Evolutionary conservation across 1,139 yeast species (phyloP).

Genomic region (Kodamaea derodonti): DNA sequence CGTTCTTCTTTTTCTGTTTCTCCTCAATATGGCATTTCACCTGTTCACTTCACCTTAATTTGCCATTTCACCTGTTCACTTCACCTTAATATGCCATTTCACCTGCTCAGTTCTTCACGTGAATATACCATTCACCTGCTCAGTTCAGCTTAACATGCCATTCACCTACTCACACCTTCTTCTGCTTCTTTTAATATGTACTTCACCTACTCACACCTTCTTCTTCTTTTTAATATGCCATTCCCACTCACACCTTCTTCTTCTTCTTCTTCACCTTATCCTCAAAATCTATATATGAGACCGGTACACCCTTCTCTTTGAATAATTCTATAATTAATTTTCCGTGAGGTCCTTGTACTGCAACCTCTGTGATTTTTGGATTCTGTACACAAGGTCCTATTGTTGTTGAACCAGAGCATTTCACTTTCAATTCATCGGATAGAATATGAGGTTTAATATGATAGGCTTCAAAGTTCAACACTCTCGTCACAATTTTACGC

Average conservation of each 20-base stretch:
- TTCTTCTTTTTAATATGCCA: slow-evolving; percentile 49
- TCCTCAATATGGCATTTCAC: no score
- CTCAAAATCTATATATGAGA: slow-evolving; percentile 55
- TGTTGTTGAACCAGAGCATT: slow-evolving; percentile 88
- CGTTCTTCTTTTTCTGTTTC: no score
- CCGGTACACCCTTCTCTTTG: slow-evolving; percentile 62
- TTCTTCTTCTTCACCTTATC: slow-evolving; percentile 62
- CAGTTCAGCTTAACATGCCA: no score
- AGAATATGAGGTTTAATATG: slow-evolving; percentile 61
- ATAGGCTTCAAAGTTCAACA: slow-evolving; percentile 67
- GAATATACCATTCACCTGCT: no score
- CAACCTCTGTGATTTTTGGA: slow-evolving; percentile 61
- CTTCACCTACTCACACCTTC: slow-evolving; percentile 9
- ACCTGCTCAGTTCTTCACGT: no score
- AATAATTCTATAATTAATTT: slow-evolving; percentile 55
- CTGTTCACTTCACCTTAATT: no score
- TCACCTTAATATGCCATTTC: no score
- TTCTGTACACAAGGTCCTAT: slow-evolving; percentile 53
- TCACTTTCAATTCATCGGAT: slow-evolving; percentile 65
- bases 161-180: no score
- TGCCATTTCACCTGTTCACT: no score
- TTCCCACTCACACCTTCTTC: slow-evolving; percentile 20
- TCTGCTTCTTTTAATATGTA: neutral
- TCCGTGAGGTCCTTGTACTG: slow-evolving; percentile 90
- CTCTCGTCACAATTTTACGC: slow-evolving; percentile 71